phyloP scores from a whole-genome alignment of 257 asterid genomes.

The Solanum pennellii region DNA sequence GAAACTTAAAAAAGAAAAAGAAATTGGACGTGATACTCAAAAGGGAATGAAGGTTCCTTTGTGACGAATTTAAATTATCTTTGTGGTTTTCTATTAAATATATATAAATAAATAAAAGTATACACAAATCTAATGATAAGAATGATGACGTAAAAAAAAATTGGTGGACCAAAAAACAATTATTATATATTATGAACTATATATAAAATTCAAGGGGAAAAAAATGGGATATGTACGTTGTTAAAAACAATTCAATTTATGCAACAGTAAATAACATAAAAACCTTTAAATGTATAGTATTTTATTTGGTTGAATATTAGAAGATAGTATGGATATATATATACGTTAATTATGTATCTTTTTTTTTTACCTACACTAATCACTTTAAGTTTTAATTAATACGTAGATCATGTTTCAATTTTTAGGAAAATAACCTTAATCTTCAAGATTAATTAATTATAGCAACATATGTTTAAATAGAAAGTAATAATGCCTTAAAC shows the following conservation, averaged over 20 bases:
- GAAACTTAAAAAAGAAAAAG: neutral
- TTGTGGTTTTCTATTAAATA: neutral
- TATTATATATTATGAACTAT: neutral
- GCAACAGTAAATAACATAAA: neutral
- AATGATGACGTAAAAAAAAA: neutral
- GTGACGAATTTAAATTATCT: neutral
- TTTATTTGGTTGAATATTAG: neutral
- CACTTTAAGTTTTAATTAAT: neutral
- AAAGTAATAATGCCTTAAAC: neutral
- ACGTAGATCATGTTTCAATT: neutral
- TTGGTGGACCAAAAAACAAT: neutral
- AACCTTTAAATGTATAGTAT: neutral
- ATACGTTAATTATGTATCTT: neutral
- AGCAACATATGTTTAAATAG: neutral
- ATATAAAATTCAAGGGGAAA: neutral
- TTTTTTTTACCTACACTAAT: neutral
- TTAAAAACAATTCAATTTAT: neutral
- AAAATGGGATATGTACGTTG: neutral
- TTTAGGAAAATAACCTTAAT: neutral
- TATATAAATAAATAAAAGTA: neutral
- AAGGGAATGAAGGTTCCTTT: neutral
- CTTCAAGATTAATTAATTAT: neutral
- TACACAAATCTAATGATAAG: neutral
- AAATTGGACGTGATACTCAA: neutral
- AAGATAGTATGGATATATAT: neutral